Conservation (phyloP, 192 early-diverging fungal genomes). For the Backusella luteola region DNA sequence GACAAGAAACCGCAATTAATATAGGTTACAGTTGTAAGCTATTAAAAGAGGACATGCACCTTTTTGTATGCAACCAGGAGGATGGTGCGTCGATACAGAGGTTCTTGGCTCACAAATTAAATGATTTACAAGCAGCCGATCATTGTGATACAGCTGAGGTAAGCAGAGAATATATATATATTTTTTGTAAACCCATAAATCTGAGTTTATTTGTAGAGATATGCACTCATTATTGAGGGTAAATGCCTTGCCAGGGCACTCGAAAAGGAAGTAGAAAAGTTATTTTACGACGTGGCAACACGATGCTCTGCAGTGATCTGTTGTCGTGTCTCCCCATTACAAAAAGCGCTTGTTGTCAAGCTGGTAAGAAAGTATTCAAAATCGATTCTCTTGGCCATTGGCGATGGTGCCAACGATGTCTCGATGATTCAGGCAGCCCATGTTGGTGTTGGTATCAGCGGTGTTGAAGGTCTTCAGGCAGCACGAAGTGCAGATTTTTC, state of each 20-base stretch:
- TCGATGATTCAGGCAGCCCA: conserved; percentile 98
- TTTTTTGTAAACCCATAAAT: neutral
- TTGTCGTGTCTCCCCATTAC: conserved; percentile 95
- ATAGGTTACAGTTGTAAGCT: conserved; percentile 93
- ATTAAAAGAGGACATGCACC: conserved; percentile 87
- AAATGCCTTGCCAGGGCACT: conserved; percentile 86
- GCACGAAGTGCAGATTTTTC: conserved; percentile 93
- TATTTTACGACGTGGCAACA: conserved; percentile 86
- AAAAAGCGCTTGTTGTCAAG: conserved; percentile 95
- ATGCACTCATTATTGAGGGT: conserved; percentile 93
- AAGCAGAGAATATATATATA: neutral
- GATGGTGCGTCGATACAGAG: conserved; percentile 82
- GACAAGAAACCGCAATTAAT: conserved; percentile 97
- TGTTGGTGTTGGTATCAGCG: conserved; percentile 93
- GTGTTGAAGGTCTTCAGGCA: conserved; percentile 92
- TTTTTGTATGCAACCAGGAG: conserved; percentile 85
- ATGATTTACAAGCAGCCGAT: neutral
- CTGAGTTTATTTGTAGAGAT: conserved; percentile 23
- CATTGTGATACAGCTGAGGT: neutral
- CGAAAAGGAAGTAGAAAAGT: conserved; percentile 67
- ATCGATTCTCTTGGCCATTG: conserved; percentile 88
- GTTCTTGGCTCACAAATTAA: conserved; percentile 71
- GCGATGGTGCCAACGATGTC: conserved; percentile 97
- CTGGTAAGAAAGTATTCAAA: conserved; percentile 86
- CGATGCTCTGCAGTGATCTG: conserved; percentile 93